A percentile compares a stretch with the other conserved stretches of the same genome.
These are phyloP conservation scores for Coelastrella sp. DNA, from an alignment of 139 green algal species.

Conservation along the genomic window DNA sequence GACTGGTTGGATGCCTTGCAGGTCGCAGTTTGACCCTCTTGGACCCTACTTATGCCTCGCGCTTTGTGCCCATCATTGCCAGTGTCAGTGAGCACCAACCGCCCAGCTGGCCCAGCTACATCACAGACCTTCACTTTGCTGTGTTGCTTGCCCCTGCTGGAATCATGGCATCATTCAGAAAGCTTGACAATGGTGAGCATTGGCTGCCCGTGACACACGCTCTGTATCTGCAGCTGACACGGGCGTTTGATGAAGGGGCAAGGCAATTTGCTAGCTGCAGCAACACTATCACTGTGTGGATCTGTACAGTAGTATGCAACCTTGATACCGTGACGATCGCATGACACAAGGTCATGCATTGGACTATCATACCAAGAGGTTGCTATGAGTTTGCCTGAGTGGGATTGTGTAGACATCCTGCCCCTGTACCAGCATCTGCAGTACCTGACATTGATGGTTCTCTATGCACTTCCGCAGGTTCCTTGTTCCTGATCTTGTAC, in stretches of 20 bases:
- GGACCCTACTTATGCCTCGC: constrained; percentile 96
- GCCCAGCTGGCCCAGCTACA: constrained; percentile 91
- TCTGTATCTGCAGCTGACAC: no score
- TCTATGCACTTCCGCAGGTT: constrained; percentile 66
- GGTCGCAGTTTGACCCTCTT: constrained; percentile 90
- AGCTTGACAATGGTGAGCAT: constrained; percentile 76
- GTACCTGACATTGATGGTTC: no score
- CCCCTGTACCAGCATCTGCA: no score
- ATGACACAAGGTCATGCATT: no score
- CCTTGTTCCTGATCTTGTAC: constrained; percentile 96
- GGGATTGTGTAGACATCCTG: no score
- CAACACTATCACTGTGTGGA: no score
- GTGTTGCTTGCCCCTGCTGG: constrained; percentile 65
- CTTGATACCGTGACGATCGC: no score
- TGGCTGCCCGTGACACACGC: constrained; percentile 58
- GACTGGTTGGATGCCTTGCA: constrained; percentile 41
- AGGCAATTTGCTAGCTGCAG: no score
- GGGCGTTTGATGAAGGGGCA: no score
- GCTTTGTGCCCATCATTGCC: constrained; percentile 98
- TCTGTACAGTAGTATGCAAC: no score
- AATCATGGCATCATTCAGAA: constrained; percentile 86
- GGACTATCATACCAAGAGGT: no score
- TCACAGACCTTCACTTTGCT: constrained; percentile 81
- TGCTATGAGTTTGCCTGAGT: no score
- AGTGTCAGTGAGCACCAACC: constrained; percentile 94